A percentile compares a stretch with the other conserved stretches of the same genome.
Conservation (phyloP, 2,329 filamentous ascomycete species). For the Magnaporthiopsis incrustans region DNA sequence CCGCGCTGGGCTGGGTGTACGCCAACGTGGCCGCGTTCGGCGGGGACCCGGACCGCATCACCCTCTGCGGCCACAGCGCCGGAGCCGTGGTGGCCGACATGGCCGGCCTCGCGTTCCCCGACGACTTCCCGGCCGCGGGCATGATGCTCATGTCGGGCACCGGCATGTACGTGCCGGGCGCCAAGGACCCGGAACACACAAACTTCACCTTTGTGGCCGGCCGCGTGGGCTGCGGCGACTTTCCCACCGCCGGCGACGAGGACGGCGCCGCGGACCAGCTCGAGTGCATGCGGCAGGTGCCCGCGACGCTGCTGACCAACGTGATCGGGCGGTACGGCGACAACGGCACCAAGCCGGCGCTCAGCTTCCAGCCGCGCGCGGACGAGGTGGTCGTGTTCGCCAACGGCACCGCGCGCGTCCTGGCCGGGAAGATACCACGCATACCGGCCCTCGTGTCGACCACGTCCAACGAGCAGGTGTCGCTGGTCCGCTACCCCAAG, state of each 20-base stretch:
- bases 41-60: slow-evolving; percentile 33
- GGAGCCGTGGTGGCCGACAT: slow-evolving; percentile 32
- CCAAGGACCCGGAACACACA: slow-evolving; percentile 17
- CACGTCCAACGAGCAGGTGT: slow-evolving; percentile 24
- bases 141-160: slow-evolving; percentile 33
- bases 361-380: slow-evolving; percentile 18
- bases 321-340: slow-evolving; percentile 24
- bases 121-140: slow-evolving; percentile 35
- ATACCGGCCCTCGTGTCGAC: slow-evolving; percentile 23
- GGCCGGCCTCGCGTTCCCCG: slow-evolving; percentile 34
- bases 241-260: slow-evolving; percentile 11
- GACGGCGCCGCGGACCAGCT: slow-evolving; percentile 20
- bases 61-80: slow-evolving; percentile 39
- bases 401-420: slow-evolving; percentile 9
- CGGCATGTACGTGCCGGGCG: slow-evolving; percentile 22
- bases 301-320: slow-evolving; percentile 21
- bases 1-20: slow-evolving; percentile 40
- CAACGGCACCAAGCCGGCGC: slow-evolving; percentile 15
- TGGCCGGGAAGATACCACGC: slow-evolving; percentile 17
- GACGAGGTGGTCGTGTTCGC: slow-evolving; percentile 15
- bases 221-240: slow-evolving; percentile 25
- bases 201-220: slow-evolving; percentile 28
- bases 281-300: slow-evolving; percentile 27
- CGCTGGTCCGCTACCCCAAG: slow-evolving; percentile 20
- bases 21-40: slow-evolving; percentile 40